These are phyloP conservation scores for Pyrus hybrid DNA, from an alignment of 331 rosid genomes.

Conservation along the genomic window DNA sequence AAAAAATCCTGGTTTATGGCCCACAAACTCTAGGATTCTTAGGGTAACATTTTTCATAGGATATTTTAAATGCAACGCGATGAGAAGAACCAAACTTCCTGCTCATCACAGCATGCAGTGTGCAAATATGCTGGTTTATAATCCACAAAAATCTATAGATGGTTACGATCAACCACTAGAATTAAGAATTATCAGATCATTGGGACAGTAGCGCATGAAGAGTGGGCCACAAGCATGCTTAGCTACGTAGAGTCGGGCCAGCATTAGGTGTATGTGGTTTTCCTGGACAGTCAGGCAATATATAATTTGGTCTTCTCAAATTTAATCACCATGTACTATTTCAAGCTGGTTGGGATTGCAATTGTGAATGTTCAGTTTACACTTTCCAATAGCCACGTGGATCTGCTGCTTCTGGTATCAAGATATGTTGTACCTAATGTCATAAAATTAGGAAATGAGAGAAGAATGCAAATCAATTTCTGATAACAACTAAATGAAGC, in stretches of 20 bases:
- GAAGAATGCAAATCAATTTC: constrained; percentile 1
- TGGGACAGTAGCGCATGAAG: background rate
- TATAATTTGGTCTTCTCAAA: background rate
- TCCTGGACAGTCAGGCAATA: background rate
- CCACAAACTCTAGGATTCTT: background rate
- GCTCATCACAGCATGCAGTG: background rate
- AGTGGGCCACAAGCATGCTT: background rate
- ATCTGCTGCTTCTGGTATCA: constrained; percentile 67
- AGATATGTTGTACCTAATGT: constrained; percentile 71
- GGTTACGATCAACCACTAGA: background rate
- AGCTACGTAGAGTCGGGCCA: background rate
- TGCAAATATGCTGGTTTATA: background rate
- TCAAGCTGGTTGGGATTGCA: constrained; percentile 50
- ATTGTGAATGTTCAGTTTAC: constrained; percentile 51
- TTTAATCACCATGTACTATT: constrained; percentile 51
- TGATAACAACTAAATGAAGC: constrained; percentile 9
- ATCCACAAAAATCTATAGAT: too few relatives aligned
- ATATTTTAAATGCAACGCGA: background rate
- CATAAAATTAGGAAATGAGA: constrained; percentile 3
- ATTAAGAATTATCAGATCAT: background rate
- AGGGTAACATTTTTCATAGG: background rate
- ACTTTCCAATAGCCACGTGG: constrained; percentile 62
- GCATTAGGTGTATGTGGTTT: background rate
- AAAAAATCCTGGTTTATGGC: background rate
- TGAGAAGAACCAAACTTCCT: background rate